Evolutionary conservation across 2,329 filamentous ascomycete species (phyloP).

Genomic region (Apiospora sp.): DNA sequence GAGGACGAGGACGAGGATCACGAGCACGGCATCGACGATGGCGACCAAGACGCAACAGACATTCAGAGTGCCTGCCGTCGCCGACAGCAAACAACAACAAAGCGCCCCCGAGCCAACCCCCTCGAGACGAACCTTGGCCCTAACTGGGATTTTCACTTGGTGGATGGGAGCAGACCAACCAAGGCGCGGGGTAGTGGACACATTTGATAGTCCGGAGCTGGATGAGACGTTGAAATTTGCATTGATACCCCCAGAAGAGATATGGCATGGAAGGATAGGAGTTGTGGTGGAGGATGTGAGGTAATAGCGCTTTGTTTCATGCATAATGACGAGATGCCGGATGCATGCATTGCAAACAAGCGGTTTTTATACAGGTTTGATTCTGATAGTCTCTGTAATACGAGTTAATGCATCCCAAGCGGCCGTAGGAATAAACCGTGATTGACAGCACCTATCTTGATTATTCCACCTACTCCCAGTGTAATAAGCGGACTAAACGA

Average conservation of each 20-base stretch:
- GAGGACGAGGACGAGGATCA: neutral
- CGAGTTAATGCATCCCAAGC: neutral
- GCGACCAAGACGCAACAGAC: neutral
- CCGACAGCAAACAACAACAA: neutral
- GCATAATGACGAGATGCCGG: neutral
- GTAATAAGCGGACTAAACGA: no score
- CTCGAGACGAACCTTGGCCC: conserved; percentile 11
- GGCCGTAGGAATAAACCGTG: no score
- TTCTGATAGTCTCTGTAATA: neutral
- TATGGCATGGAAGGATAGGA: neutral
- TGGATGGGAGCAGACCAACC: conserved; percentile 1
- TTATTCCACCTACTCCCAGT: no score
- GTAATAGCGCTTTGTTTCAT: neutral
- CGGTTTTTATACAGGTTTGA: no score
- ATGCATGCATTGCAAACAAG: neutral
- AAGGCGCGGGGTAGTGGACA: neutral
- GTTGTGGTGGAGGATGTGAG: neutral
- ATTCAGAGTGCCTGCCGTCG: neutral
- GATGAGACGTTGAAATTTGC: neutral
- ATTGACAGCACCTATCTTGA: no score
- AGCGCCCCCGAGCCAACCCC: conserved; percentile 2
- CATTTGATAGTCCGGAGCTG: neutral
- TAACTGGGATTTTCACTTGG: conserved; percentile 8
- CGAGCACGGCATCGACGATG: neutral
- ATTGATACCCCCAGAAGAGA: neutral